Evolutionary conservation across 306 rosid species (phyloP).

Genomic region (Cyclanthera cordifolia): DNA sequence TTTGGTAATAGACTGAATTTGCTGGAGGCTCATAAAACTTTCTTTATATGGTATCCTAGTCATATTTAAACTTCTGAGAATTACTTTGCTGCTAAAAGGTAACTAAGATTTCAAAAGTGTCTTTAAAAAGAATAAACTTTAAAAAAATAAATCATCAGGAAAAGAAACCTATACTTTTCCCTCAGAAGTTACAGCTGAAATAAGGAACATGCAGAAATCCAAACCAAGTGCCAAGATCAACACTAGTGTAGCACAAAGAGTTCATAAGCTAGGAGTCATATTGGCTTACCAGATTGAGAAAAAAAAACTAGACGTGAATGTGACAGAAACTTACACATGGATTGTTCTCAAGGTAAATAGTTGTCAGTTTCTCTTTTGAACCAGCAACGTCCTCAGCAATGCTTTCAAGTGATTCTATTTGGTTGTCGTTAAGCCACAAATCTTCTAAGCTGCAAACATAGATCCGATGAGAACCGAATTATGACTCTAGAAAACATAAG

Average conservation of each 20-base stretch:
- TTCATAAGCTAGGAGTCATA: background rate
- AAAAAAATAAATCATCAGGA: background rate
- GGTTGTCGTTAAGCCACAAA: constrained; percentile 92
- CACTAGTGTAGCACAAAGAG: background rate
- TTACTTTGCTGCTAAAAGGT: background rate
- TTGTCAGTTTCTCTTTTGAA: constrained; percentile 69
- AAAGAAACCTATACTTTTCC: background rate
- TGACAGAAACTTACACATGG: constrained; percentile 55
- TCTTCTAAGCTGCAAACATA: constrained; percentile 63
- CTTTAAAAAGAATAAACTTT: background rate
- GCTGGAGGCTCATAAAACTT: background rate
- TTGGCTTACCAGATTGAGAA: background rate
- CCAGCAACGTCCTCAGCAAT: constrained; percentile 62
- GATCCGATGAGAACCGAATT: constrained; percentile 11
- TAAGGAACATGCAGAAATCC: background rate
- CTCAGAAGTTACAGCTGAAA: background rate
- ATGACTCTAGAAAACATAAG: constrained; percentile 17
- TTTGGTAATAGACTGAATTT: too few species aligned
- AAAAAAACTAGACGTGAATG: background rate
- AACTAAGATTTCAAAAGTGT: background rate
- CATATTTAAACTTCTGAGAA: background rate
- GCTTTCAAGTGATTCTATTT: constrained; percentile 54
- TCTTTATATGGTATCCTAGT: background rate
- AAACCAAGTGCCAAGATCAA: background rate
- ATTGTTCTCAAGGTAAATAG: constrained; percentile 79